Percentiles rank a stretch among this genome's conserved stretches.
Evolutionary conservation across 192 early-diverging fungal species (phyloP).

Genomic region (Linnemannia schmuckeri): DNA sequence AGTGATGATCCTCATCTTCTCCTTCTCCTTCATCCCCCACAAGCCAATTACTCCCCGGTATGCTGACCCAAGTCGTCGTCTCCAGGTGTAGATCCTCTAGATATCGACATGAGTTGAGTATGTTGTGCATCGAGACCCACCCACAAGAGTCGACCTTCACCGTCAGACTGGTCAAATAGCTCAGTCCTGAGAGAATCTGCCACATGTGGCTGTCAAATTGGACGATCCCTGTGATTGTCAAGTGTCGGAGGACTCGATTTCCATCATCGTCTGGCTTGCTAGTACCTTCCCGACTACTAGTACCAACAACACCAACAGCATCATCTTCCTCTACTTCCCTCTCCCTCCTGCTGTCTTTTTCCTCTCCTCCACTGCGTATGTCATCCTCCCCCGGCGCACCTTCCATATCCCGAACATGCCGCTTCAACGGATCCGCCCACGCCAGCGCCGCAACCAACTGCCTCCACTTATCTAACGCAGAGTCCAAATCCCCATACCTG

Average conservation of each 20-base stretch:
- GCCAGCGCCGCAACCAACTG: not conserved
- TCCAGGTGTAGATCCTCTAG: not conserved
- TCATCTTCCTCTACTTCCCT: not conserved
- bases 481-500: not conserved
- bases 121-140: not conserved
- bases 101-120: not conserved
- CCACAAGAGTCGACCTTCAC: not conserved
- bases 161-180: not conserved
- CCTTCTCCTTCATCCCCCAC: not conserved
- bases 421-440: not conserved
- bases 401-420: not conserved
- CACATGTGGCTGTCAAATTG: not conserved
- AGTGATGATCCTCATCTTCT: not conserved
- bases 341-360: not conserved
- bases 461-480: not conserved
- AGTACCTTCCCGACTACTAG: not conserved
- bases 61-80: not conserved
- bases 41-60: not conserved
- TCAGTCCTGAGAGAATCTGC: not conserved
- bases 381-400: not conserved
- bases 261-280: not conserved
- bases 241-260: not conserved
- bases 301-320: not conserved
- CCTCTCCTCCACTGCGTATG: not conserved
- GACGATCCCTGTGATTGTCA: not conserved